A percentile compares a stretch with the other conserved stretches of the same genome.
phyloP scores from a whole-genome alignment of 2,329 filamentous ascomycete species.

The Alternaria conjuncta region DNA sequence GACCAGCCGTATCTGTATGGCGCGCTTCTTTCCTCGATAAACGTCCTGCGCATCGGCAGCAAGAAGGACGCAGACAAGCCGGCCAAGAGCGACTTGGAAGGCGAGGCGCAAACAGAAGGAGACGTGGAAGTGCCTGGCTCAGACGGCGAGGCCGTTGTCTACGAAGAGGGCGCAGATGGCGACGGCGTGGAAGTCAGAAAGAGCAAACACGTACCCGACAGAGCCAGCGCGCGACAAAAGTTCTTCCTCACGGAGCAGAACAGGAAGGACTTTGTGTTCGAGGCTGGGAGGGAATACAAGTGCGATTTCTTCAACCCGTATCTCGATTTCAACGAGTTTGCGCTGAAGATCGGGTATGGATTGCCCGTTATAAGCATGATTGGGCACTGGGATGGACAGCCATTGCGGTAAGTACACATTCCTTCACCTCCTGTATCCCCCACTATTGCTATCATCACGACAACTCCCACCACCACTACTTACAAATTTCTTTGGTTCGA shows the following conservation, averaged over 20 bases:
- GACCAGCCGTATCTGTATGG: constrained; percentile 88
- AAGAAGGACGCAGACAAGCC: constrained; percentile 21
- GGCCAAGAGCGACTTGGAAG: constrained; percentile 49
- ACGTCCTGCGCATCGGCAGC: constrained; percentile 71
- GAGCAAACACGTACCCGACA: constrained; percentile 49
- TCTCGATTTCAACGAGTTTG: constrained; percentile 82
- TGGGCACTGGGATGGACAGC: constrained; percentile 81
- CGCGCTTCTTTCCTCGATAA: constrained; percentile 79
- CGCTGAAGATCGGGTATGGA: constrained; percentile 60
- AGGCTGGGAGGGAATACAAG: constrained; percentile 66
- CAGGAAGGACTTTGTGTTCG: constrained; percentile 65
- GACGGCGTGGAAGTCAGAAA: constrained; percentile 52
- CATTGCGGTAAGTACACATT: constrained; percentile 64
- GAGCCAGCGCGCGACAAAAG: constrained; percentile 60
- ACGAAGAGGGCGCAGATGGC: constrained; percentile 58
- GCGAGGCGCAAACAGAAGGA: constrained; percentile 56
- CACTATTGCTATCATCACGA: neutral
- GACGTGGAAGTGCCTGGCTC: constrained; percentile 47
- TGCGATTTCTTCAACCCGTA: constrained; percentile 91
- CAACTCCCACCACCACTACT: neutral
- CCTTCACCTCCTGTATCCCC: neutral
- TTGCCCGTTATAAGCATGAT: constrained; percentile 78
- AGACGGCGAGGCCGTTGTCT: constrained; percentile 57
- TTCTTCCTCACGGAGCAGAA: constrained; percentile 64
- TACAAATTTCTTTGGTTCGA: neutral